A percentile compares a stretch with the other conserved stretches of the same genome.
Evolutionary conservation across 805 yeast genomes (phyloP).

Genomic region (Wickerhamiella lipophila): DNA sequence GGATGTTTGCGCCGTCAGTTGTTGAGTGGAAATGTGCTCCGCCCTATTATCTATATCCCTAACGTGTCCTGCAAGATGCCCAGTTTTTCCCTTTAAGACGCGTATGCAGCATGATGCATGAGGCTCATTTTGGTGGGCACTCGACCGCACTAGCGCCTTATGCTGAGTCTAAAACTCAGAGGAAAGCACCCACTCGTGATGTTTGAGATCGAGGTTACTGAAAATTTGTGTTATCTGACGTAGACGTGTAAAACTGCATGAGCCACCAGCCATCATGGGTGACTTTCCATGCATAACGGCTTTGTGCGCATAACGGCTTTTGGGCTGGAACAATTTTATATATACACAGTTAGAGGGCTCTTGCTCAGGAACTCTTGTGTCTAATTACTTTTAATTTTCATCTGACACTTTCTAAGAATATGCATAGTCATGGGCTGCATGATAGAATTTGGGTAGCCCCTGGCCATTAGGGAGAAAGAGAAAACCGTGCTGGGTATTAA

Average conservation of each 20-base stretch:
- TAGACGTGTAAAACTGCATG: background rate
- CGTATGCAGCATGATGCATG: slow-evolving; percentile 1
- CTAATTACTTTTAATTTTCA: too few relatives aligned
- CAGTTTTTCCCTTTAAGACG: slow-evolving; percentile 6
- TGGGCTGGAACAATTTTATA: too few relatives aligned
- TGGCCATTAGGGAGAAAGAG: too few relatives aligned
- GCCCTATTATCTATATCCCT: slow-evolving; percentile 1
- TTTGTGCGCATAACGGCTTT: too few relatives aligned
- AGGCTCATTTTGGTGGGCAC: background rate
- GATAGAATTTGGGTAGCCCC: background rate
- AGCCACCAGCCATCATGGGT: background rate
- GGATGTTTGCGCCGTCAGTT: background rate
- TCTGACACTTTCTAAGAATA: background rate
- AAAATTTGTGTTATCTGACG: too few relatives aligned
- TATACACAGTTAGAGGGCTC: background rate
- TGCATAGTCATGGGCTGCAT: background rate
- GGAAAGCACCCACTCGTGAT: too few relatives aligned
- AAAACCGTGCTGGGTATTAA: too few relatives aligned
- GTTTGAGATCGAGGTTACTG: too few relatives aligned
- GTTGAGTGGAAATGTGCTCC: background rate
- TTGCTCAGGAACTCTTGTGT: too few relatives aligned
- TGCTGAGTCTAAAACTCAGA: too few relatives aligned
- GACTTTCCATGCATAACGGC: background rate
- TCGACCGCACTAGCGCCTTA: too few relatives aligned
- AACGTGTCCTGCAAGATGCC: slow-evolving; percentile 8